phyloP scores from a whole-genome alignment of 345 rosid genomes.

The Isatis tinctoria region DNA sequence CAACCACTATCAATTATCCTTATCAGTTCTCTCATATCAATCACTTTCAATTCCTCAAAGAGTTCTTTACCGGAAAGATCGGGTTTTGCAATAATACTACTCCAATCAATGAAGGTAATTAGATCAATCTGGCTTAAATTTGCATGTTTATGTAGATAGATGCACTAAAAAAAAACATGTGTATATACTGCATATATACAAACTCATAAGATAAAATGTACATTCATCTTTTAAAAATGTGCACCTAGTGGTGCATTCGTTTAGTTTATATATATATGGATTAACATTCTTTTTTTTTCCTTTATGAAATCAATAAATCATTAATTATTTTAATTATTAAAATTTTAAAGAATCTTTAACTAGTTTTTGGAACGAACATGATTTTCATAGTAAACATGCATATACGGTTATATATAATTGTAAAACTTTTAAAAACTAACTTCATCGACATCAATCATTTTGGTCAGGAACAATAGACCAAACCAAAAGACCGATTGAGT shows the following conservation, averaged over 20 bases:
- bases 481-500: constrained; percentile 38
- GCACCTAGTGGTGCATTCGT: constrained; percentile 1
- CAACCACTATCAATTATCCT: constrained; percentile 18
- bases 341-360: not conserved
- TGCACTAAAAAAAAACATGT: not conserved
- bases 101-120: constrained; percentile 17
- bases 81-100: constrained; percentile 2
- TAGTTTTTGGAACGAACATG: not conserved
- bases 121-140: not conserved
- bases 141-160: not conserved
- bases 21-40: constrained; percentile 23
- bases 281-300: not conserved
- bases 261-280: not conserved
- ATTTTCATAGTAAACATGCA: not conserved
- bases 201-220: not conserved
- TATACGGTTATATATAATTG: not conserved
- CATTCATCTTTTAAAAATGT: not conserved
- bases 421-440: not conserved
- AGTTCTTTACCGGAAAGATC: constrained; percentile 23
- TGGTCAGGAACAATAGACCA: constrained; percentile 16
- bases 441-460: not conserved
- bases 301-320: too few relatives aligned
- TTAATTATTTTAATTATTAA: not conserved
- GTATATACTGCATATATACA: not conserved
- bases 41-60: constrained; percentile 28